These are phyloP conservation scores for Geotrichum carabidarum DNA, from an alignment of 1,139 yeast genomes.

Conservation along the genomic window DNA sequence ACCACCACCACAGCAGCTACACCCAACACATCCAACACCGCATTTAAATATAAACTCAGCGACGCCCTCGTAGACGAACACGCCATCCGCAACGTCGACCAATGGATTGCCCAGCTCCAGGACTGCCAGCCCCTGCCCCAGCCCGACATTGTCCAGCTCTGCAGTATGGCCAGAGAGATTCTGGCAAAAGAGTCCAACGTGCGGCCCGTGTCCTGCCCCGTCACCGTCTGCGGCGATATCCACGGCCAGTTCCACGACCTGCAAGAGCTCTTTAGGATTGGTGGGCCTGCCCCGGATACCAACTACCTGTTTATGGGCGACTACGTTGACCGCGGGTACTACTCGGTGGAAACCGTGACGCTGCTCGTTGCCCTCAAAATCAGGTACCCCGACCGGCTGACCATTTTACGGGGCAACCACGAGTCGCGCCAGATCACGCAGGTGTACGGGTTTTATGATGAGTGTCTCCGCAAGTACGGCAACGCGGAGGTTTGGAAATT, in stretches of 20 bases:
- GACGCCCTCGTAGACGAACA: slow-evolving; percentile 8
- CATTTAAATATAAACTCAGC: slow-evolving; percentile 3
- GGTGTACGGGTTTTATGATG: slow-evolving; percentile 97
- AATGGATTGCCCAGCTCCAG: slow-evolving; percentile 56
- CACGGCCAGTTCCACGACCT: slow-evolving; percentile 97
- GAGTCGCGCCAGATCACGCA: slow-evolving; percentile 96
- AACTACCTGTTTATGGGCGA: slow-evolving; percentile 83
- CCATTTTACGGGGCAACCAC: slow-evolving; percentile 92
- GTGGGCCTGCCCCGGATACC: slow-evolving; percentile 84
- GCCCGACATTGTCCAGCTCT: slow-evolving; percentile 71
- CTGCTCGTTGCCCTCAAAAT: slow-evolving; percentile 76
- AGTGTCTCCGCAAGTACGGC: slow-evolving; percentile 92
- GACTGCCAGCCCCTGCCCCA: slow-evolving; percentile 83
- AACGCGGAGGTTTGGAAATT: slow-evolving; percentile 90
- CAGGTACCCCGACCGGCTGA: slow-evolving; percentile 88
- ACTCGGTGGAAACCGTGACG: slow-evolving; percentile 84
- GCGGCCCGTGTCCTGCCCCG: slow-evolving; percentile 92
- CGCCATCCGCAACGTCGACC: slow-evolving; percentile 42
- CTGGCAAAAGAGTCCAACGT: slow-evolving; percentile 89
- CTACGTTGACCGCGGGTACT: slow-evolving; percentile 95
- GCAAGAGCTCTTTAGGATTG: slow-evolving; percentile 76
- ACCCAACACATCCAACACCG: slow-evolving; percentile 2
- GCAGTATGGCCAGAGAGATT: slow-evolving; percentile 61
- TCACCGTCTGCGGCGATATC: slow-evolving; percentile 97
- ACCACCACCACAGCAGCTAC: not conserved